Percentiles rank a stretch among this genome's conserved stretches.
Evolutionary conservation across 1,139 yeast species (phyloP).

Genomic region (Candida labiduridarum): DNA sequence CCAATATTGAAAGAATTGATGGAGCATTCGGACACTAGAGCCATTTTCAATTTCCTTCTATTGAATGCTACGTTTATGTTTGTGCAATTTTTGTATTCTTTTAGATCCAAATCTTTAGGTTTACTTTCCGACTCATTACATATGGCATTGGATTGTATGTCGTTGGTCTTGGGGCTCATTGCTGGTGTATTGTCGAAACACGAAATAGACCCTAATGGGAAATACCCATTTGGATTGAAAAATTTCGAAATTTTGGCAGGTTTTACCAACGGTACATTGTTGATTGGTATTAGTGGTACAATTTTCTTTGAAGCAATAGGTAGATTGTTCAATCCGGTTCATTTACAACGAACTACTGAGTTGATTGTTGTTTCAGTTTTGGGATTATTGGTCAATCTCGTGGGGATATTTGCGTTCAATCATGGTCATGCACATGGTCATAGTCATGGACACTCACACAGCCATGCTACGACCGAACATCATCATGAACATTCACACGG

Average conservation of each 20-base stretch:
- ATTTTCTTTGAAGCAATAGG: conserved; percentile 86
- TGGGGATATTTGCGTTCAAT: conserved; percentile 92
- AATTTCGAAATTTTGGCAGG: conserved; percentile 93
- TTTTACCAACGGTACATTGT: conserved; percentile 86
- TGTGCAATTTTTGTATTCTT: conserved; percentile 86
- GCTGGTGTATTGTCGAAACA: conserved; percentile 68
- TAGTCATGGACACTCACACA: conserved; percentile 38
- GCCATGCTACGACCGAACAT: conserved; percentile 23
- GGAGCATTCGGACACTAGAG: conserved; percentile 73
- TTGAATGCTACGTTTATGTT: conserved; percentile 93
- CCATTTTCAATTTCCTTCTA: conserved; percentile 83
- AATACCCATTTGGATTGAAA: conserved; percentile 84
- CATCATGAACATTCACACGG: conserved; percentile 22
- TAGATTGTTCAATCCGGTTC: conserved; percentile 75
- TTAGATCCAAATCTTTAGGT: conserved; percentile 90
- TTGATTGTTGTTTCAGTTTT: conserved; percentile 78
- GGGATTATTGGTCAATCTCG: conserved; percentile 85
- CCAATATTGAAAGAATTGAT: conserved; percentile 44
- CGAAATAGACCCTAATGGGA: conserved; percentile 55
- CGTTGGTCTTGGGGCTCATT: conserved; percentile 83
- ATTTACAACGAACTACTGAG: conserved; percentile 80
- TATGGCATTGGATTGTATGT: conserved; percentile 94
- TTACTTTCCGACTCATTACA: conserved; percentile 90
- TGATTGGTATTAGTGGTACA: conserved; percentile 87
- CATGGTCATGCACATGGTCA: conserved; percentile 61